These are phyloP conservation scores for Serendipita indica DNA, from an alignment of 768 basidiomycete species.

Conservation along the genomic window DNA sequence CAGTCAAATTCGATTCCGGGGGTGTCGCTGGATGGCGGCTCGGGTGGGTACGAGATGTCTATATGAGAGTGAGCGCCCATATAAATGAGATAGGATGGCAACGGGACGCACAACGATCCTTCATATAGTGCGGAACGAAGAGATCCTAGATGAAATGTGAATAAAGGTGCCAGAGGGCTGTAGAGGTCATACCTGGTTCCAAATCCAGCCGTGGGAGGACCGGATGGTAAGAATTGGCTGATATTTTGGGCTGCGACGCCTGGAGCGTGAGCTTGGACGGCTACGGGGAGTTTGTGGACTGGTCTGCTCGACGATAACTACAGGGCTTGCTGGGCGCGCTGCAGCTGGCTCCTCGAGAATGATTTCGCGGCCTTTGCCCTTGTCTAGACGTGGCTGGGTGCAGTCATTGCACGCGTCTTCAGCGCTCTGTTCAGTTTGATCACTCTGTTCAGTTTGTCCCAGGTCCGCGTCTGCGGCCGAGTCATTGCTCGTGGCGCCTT, in stretches of 20 bases:
- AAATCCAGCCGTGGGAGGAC: conserved; percentile 9
- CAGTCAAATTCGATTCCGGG: conserved; percentile 2
- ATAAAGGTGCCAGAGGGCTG: background rate
- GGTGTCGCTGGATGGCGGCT: background rate
- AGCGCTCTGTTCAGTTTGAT: background rate
- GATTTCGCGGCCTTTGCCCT: conserved; percentile 9
- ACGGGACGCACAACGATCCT: conserved; percentile 3
- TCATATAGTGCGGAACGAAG: conserved; percentile 6
- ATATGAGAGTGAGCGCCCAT: background rate
- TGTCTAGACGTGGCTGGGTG: background rate
- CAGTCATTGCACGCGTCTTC: background rate
- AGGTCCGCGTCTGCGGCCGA: background rate
- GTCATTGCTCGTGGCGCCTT: conserved; percentile 6
- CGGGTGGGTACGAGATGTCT: conserved; percentile 7
- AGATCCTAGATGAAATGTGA: conserved; percentile 2
- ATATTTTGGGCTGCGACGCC: conserved; percentile 7
- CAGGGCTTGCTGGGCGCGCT: background rate
- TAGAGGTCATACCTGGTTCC: background rate
- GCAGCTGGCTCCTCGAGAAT: background rate
- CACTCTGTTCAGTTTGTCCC: background rate
- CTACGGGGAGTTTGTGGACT: background rate
- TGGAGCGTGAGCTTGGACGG: background rate
- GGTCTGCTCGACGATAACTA: background rate
- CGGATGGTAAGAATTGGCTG: conserved; percentile 8
- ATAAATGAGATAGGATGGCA: background rate